These are phyloP conservation scores for Litchi chinensis DNA, from an alignment of 345 rosid genomes.

Conservation along the genomic window DNA sequence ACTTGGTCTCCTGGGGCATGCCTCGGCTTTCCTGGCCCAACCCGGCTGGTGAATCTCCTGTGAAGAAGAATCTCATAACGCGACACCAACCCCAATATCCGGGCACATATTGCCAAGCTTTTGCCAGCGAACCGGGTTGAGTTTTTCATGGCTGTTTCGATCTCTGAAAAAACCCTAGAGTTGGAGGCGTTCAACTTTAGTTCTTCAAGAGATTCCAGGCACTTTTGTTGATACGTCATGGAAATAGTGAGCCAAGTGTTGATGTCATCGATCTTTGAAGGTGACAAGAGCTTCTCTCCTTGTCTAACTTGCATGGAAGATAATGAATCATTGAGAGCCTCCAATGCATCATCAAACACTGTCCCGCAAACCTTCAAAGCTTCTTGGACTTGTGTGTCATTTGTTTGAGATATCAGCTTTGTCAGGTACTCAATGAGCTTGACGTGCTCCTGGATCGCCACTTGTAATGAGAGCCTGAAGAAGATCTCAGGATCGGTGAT, in stretches of 20 bases:
- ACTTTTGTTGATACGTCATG: conserved; percentile 76
- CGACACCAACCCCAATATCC: conserved; percentile 47
- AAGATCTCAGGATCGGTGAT: conserved; percentile 55
- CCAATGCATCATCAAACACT: conserved; percentile 68
- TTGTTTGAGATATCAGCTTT: conserved; percentile 27
- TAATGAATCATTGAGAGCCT: conserved; percentile 61
- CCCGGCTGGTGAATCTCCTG: too few relatives aligned
- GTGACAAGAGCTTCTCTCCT: conserved; percentile 31
- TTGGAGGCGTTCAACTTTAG: conserved; percentile 37
- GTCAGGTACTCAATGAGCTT: conserved; percentile 38
- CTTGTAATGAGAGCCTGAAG: conserved; percentile 58
- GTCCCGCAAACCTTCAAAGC: conserved; percentile 59
- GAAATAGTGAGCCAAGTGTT: conserved; percentile 80
- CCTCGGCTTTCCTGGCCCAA: conserved; percentile 47
- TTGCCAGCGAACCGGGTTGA: conserved; percentile 76
- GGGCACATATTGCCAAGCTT: conserved; percentile 72
- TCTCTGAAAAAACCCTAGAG: conserved; percentile 29
- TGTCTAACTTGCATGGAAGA: conserved; percentile 42
- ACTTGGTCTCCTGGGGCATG: conserved; percentile 40
- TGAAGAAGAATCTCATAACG: too few relatives aligned
- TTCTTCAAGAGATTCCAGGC: conserved; percentile 72
- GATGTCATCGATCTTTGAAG: conserved; percentile 49
- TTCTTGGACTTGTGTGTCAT: conserved; percentile 34
- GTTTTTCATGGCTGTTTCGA: conserved; percentile 52
- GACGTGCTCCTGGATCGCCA: conserved; percentile 48